Percentiles rank a stretch among this genome's conserved stretches.
phyloP scores from a whole-genome alignment of 768 basidiomycete genomes.

The Podaxis sp. region DNA sequence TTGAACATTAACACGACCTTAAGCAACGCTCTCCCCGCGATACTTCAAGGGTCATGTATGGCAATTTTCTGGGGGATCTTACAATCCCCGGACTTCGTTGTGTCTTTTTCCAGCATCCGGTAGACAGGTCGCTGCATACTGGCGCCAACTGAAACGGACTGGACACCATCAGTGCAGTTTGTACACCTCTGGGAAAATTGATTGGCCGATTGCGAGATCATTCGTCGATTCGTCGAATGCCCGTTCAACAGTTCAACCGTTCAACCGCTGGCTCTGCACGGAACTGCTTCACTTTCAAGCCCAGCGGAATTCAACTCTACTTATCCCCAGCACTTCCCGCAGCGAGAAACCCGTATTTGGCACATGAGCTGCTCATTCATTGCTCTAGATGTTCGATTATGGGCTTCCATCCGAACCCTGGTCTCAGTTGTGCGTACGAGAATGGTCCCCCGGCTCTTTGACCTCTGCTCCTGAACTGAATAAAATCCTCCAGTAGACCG shows the following conservation, averaged over 20 bases:
- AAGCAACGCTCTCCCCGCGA: not conserved
- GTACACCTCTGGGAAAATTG: not conserved
- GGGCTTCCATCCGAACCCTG: slow-evolving; percentile 10
- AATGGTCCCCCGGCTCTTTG: not conserved
- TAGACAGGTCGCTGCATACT: not conserved
- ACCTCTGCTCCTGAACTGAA: not conserved
- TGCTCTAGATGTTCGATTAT: not conserved
- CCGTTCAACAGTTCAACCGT: not conserved
- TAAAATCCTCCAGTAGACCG: not conserved
- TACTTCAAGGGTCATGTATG: not conserved
- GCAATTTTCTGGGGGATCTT: not conserved
- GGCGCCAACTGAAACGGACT: not conserved
- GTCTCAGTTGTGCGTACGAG: not conserved
- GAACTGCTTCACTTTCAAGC: not conserved
- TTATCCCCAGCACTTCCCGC: not conserved
- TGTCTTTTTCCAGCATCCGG: not conserved
- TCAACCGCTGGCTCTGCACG: not conserved
- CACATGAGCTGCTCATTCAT: not conserved
- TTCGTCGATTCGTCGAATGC: not conserved
- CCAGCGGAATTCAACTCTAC: not conserved
- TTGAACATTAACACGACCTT: not conserved
- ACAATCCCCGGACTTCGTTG: not conserved
- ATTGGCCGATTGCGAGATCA: not conserved
- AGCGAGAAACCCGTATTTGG: not conserved
- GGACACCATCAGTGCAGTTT: not conserved